Evolutionary conservation across 495 filamentous ascomycete genomes (phyloP).

Genomic region (Podospora fimiseda): DNA sequence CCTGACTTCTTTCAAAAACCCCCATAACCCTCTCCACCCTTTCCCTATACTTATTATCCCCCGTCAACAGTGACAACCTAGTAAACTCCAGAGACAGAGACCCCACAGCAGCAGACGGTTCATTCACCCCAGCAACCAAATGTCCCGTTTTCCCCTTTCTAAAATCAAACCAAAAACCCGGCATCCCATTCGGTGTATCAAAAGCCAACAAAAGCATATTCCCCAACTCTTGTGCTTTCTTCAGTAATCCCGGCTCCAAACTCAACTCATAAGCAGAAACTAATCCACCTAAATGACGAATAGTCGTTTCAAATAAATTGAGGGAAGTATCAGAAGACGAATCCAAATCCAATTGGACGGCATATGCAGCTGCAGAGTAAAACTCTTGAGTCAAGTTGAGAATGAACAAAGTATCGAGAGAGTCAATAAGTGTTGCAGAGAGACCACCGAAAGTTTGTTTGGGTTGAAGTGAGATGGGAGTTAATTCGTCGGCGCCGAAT

Average conservation of each 20-base stretch:
- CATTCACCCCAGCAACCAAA: slow-evolving; percentile 28
- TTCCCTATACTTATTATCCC: slow-evolving; percentile 73
- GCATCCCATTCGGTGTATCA: slow-evolving; percentile 87
- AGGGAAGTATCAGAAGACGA: slow-evolving; percentile 42
- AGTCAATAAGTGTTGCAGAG: slow-evolving; percentile 85
- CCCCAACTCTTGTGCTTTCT: slow-evolving; percentile 74
- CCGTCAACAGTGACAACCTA: slow-evolving; percentile 74
- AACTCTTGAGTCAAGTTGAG: slow-evolving; percentile 82
- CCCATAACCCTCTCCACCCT: slow-evolving; percentile 74
- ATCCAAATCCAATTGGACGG: too few species aligned
- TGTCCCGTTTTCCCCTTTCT: slow-evolving; percentile 54
- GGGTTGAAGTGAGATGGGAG: slow-evolving; percentile 49
- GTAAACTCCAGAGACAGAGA: slow-evolving; percentile 81
- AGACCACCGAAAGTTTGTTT: slow-evolving; percentile 73
- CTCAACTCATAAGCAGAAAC: slow-evolving; percentile 72
- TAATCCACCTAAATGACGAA: slow-evolving; percentile 71
- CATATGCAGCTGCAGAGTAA: too few species aligned
- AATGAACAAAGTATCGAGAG: slow-evolving; percentile 82
- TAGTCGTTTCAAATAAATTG: slow-evolving; percentile 76
- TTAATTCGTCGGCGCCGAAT: slow-evolving; percentile 69
- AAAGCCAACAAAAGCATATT: slow-evolving; percentile 76
- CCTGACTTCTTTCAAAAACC: slow-evolving; percentile 63
- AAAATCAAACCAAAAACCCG: slow-evolving; percentile 61
- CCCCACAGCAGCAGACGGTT: slow-evolving; percentile 59
- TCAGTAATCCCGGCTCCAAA: slow-evolving; percentile 51